Base-by-base conservation (phyloP, 371 early-diverging fungal genomes). In the Syncephalastrum sp. region DNA sequence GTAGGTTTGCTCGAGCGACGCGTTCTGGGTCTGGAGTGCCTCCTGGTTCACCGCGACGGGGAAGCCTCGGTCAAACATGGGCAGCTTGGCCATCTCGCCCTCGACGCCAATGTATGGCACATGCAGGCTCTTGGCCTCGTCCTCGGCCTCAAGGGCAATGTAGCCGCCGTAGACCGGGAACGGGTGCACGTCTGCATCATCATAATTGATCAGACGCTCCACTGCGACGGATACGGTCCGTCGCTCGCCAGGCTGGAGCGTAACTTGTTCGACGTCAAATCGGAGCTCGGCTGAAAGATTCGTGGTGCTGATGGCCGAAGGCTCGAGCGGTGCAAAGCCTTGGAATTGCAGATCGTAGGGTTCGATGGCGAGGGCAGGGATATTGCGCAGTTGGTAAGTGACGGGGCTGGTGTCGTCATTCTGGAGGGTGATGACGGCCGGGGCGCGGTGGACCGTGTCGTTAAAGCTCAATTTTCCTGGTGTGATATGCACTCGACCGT, bases 381-480 rank as follows among this genome's bases (percentile, higher is more conserved):
- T 47, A 56, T 78, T 67, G 2, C 51, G 23, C 21, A 47, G 27
- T 19, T 42, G 16, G 24, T 46, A 42, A 12, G 48, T 48, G 8
- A 48, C 45, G 17, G 50, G 33, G n/a, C 68, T 41, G 47, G 69
- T 70, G 54, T 80, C 79, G 6, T 60, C 66, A 67, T 92, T 90
- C 24, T 63, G 75, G 54, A 92, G 61, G 1, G 57, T 79, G 42
- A 89, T 25, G 7, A 59, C 65, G 55, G 58, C 42, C 3, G 58
- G 44, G 4, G 25, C 38, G 5, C 54, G 50, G 29, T 58, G 61
- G 13, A 61, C 67, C 21, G 88, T 83, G 61, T 89, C 88, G 56
- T 93, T 89, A 53, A 94, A 79, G 46, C 88, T 83, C 25, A 90
- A 54, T 46, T 69, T 70, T 4, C 83, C 79, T 17, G 94, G 94